Conservation (phyloP, 306 rosid species). For the Citrullus colocynthis region DNA sequence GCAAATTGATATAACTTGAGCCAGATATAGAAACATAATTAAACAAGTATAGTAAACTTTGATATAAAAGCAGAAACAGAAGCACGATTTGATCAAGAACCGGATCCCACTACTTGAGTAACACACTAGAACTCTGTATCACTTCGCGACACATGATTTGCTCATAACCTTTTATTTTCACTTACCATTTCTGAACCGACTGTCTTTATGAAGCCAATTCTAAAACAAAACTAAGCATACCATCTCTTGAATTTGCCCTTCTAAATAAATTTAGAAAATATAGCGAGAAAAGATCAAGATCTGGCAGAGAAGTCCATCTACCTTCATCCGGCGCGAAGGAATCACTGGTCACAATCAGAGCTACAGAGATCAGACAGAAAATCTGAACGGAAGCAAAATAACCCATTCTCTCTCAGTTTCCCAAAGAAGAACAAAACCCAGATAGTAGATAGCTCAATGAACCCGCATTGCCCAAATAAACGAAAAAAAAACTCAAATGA, state of each 20-base stretch:
- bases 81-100: neutral
- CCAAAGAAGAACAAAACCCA: constrained; percentile 20
- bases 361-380: constrained; percentile 30
- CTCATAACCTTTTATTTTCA: neutral
- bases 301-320: constrained; percentile 25
- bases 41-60: neutral
- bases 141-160: neutral
- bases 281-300: constrained; percentile 27
- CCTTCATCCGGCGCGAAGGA: constrained; percentile 55
- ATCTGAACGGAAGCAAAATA: constrained; percentile 33
- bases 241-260: neutral
- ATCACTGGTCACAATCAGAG: constrained; percentile 33
- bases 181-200: neutral
- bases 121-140: constrained; percentile 1
- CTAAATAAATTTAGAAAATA: neutral
- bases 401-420: constrained; percentile 36
- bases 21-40: neutral
- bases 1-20: neutral
- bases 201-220: neutral
- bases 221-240: neutral
- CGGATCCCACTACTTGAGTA: constrained; percentile 3
- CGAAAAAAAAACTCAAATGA: neutral
- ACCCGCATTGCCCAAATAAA: constrained; percentile 19
- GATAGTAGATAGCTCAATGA: constrained; percentile 28
- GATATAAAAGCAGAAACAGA: neutral